These are phyloP conservation scores for Malassezia equina DNA, from an alignment of 1,284 basidiomycete genomes.

Conservation along the genomic window DNA sequence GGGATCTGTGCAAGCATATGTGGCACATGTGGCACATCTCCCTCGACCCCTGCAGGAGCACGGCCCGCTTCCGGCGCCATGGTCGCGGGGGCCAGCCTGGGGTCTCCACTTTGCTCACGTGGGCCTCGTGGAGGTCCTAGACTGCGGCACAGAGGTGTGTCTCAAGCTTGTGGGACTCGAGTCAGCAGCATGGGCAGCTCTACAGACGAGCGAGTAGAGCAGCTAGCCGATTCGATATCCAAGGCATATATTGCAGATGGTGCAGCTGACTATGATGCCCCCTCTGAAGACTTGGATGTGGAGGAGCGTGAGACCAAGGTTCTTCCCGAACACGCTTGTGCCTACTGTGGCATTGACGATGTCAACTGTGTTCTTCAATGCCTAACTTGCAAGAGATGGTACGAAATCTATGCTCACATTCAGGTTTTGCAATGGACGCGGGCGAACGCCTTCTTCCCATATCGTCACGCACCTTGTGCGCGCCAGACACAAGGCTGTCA, in stretches of 20 bases:
- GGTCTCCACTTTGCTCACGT: constrained; percentile 5
- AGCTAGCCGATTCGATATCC: neutral
- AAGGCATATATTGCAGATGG: constrained; percentile 47
- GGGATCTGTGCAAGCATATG: constrained; percentile 60
- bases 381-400: constrained; percentile 76
- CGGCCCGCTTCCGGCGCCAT: neutral
- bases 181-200: neutral
- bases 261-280: neutral
- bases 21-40: constrained; percentile 48
- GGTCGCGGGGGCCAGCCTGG: neutral
- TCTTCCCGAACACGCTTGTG: constrained; percentile 48
- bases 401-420: constrained; percentile 50
- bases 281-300: constrained; percentile 55
- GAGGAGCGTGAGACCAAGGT: constrained; percentile 56
- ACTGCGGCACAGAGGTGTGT: constrained; percentile 56
- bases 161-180: constrained; percentile 43
- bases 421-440: constrained; percentile 91
- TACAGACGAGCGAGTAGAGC: neutral
- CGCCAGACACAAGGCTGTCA: constrained; percentile 97
- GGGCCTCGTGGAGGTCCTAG: constrained; percentile 41
- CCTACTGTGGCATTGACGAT: constrained; percentile 95
- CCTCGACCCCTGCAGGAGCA: neutral
- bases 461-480: constrained; percentile 98
- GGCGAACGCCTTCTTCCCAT: constrained; percentile 84
- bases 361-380: constrained; percentile 96